Base-by-base conservation (phyloP, 2,329 filamentous ascomycete species). In the Ophiocordyceps unilateralis region DNA sequence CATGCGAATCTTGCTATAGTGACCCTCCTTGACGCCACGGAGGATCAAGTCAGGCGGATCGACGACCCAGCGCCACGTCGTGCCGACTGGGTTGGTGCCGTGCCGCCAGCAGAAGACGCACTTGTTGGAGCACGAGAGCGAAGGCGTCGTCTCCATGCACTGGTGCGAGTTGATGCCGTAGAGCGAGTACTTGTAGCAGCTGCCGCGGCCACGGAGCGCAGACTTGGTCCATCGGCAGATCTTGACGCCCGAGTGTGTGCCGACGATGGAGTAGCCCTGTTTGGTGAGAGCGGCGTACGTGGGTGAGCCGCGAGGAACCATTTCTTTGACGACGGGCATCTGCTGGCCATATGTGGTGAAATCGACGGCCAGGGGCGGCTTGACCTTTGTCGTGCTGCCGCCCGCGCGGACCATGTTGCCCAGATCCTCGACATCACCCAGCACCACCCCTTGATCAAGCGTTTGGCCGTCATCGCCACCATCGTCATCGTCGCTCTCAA, bases 91-190 rank as follows among this genome's bases (percentile, higher is more conserved):
- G 58, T 96, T 98, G 0, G 91, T 96, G 43, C 89, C 91, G 57
- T 96, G 91, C 7, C 91, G 80, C 91, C 89, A 98, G 70, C 89
- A 98, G 62, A 96, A 98, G 50, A 98, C 86, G 60, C 91, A 96
- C 61, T 98, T 96, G 67, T 96, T 96, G 48, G 83, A 91, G 69
- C 89, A 98, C 10, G 86, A 93, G 4, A 98, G 74, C 0, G 88
- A 94, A 0, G 89, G 89, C 0, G 89, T 96, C 2, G 89, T 89
- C 63, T 98, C 89, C 91, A 98, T 98, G 62, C 89, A 98, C 47
- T 93, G 81, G 57, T 98, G 91, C 0, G 88, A 95, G 49, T 83
- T 77, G 60, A 98, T 98, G 41, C 89, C 89, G 61, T 98, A 98
- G 61, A 98, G 93, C 0, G 85, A 93, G 62, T 78, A 95, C 57